A percentile compares a stretch with the other conserved stretches of the same genome.
phyloP scores from a whole-genome alignment of 192 early-diverging fungal genomes.

The Thamnidium elegans region DNA sequence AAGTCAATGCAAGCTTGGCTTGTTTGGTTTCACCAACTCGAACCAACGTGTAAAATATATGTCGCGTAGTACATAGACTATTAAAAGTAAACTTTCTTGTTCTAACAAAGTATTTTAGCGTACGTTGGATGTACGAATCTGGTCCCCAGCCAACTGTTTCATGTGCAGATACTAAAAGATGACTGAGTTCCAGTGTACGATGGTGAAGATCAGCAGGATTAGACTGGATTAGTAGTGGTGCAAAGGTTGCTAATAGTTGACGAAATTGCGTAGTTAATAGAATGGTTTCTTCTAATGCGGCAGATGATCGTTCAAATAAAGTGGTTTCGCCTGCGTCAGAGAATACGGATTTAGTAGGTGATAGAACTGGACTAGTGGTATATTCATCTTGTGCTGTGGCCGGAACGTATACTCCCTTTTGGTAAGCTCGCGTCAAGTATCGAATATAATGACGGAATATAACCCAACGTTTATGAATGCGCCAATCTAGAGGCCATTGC shows the following conservation, averaged over 20 bases:
- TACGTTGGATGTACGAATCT: not conserved
- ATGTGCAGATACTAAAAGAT: constrained; percentile 6
- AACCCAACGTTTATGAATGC: constrained; percentile 49
- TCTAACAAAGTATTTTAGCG: not conserved
- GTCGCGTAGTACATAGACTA: constrained; percentile 62
- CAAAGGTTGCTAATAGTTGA: constrained; percentile 10
- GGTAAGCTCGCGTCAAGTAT: constrained; percentile 41
- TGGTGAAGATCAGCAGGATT: not conserved
- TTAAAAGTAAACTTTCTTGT: constrained; percentile 59
- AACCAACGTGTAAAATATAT: constrained; percentile 53
- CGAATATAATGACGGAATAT: constrained; percentile 52
- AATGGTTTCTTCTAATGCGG: constrained; percentile 7
- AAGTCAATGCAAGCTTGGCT: constrained; percentile 58
- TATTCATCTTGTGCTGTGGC: not conserved
- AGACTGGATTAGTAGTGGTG: not conserved
- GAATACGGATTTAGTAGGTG: constrained; percentile 3
- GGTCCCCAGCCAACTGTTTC: constrained; percentile 13
- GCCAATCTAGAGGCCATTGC: constrained; percentile 45
- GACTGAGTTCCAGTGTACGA: not conserved
- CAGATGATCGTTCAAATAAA: not conserved
- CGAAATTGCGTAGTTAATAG: not conserved
- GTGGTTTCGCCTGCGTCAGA: not conserved
- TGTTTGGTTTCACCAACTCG: constrained; percentile 65
- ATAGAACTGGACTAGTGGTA: not conserved
- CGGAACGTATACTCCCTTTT: constrained; percentile 33